Evolutionary conservation across 2,329 filamentous ascomycete genomes (phyloP).

Genomic region (Colletotrichum tofieldiae): DNA sequence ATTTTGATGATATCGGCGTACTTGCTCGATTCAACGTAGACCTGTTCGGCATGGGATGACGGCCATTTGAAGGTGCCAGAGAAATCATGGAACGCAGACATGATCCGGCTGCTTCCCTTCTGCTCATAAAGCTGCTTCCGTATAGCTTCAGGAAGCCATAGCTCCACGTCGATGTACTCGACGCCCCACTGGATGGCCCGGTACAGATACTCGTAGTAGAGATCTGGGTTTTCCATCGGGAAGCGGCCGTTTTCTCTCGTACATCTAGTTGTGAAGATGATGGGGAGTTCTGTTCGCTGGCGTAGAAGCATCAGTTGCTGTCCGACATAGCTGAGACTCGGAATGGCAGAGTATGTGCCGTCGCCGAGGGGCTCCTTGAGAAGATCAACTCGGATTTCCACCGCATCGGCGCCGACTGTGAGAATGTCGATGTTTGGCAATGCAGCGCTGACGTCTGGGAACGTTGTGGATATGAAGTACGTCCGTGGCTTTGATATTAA

Average conservation of each 20-base stretch:
- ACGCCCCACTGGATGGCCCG: slow-evolving; percentile 91
- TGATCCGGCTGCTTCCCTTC: slow-evolving; percentile 85
- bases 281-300: slow-evolving; percentile 88
- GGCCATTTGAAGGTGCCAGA: slow-evolving; percentile 89
- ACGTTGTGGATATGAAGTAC: slow-evolving; percentile 90
- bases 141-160: slow-evolving; percentile 87
- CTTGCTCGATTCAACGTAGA: slow-evolving; percentile 80
- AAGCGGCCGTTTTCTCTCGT: slow-evolving; percentile 87
- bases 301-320: slow-evolving; percentile 89
- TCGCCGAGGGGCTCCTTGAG: slow-evolving; percentile 79
- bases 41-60: slow-evolving; percentile 77
- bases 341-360: slow-evolving; percentile 75
- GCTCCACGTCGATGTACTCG: slow-evolving; percentile 90
- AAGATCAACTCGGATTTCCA: slow-evolving; percentile 88
- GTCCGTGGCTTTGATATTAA: slow-evolving; percentile 84
- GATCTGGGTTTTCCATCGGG: slow-evolving; percentile 82
- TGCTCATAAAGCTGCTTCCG: slow-evolving; percentile 76
- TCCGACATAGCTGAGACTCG: slow-evolving; percentile 87
- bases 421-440: slow-evolving; percentile 89
- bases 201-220: slow-evolving; percentile 86
- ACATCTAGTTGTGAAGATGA: slow-evolving; percentile 90
- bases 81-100: slow-evolving; percentile 94
- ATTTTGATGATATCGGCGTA: slow-evolving; percentile 93
- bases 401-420: slow-evolving; percentile 88
- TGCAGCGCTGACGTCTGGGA: slow-evolving; percentile 86